These are phyloP conservation scores for Lentinula raphanica DNA, from an alignment of 768 basidiomycete genomes.

Conservation along the genomic window DNA sequence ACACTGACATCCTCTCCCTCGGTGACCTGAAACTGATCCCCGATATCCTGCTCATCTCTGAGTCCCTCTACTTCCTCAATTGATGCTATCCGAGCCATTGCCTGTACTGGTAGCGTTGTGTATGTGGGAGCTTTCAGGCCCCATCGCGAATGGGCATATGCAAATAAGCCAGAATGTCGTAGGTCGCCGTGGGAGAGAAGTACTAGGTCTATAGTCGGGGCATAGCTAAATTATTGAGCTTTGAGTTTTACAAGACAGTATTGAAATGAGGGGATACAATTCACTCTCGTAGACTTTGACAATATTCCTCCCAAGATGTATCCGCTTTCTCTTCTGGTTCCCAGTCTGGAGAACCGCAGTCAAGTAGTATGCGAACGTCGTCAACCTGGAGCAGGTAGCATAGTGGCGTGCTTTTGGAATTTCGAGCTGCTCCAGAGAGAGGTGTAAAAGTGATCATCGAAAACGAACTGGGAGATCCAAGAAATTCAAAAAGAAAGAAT, in stretches of 20 bases:
- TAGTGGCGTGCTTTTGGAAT: constrained; percentile 56
- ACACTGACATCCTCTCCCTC: constrained; percentile 21
- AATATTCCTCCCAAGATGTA: constrained; percentile 59
- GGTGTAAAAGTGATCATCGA: constrained; percentile 93
- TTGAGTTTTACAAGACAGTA: constrained; percentile 9
- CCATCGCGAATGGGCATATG: constrained; percentile 87
- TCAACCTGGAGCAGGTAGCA: constrained; percentile 91
- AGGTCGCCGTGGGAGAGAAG: constrained; percentile 93
- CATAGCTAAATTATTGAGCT: constrained; percentile 40
- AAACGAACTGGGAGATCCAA: too few relatives aligned
- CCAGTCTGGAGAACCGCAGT: constrained; percentile 92
- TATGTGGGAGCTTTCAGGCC: constrained; percentile 88
- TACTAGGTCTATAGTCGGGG: constrained; percentile 83
- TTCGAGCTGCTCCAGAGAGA: constrained; percentile 77
- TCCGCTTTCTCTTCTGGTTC: constrained; percentile 46
- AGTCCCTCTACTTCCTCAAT: constrained; percentile 84
- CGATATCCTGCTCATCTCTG: constrained; percentile 67
- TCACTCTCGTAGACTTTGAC: constrained; percentile 61
- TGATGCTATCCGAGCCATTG: constrained; percentile 89
- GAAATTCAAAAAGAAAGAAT: neutral
- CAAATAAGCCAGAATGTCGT: constrained; percentile 84
- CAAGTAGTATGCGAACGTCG: constrained; percentile 88
- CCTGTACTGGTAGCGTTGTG: constrained; percentile 90
- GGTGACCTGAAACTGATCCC: constrained; percentile 30
- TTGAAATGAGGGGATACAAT: constrained; percentile 21